A percentile compares a stretch with the other conserved stretches of the same genome.
Evolutionary conservation across 805 yeast genomes (phyloP).

Genomic region (Candida morakotiae): DNA sequence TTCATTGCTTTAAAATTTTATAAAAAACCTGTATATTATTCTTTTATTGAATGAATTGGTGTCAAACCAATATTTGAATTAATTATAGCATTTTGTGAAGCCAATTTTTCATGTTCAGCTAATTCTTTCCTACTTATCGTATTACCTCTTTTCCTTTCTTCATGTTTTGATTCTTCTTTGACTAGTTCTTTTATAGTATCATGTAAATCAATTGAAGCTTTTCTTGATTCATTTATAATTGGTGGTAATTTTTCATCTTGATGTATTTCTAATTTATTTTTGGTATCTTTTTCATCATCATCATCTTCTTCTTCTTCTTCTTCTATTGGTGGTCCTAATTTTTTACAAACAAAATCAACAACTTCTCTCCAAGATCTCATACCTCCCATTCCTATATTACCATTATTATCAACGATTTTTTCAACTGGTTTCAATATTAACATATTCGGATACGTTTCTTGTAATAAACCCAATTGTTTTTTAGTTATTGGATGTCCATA

Average conservation of each 20-base stretch:
- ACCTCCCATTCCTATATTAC: slow-evolving; percentile 27
- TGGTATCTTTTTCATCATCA: slow-evolving; percentile 12
- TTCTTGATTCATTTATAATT: slow-evolving; percentile 7
- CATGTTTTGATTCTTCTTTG: neutral
- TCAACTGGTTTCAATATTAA: slow-evolving; percentile 23
- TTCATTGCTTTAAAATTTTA: too few relatives aligned
- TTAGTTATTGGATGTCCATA: slow-evolving; percentile 24
- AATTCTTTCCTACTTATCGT: slow-evolving; percentile 12
- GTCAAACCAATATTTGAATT: slow-evolving; percentile 9
- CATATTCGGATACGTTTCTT: slow-evolving; percentile 21
- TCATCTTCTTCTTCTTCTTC: slow-evolving; percentile 17
- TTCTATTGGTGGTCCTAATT: slow-evolving; percentile 17
- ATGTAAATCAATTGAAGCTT: neutral
- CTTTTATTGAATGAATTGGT: slow-evolving; percentile 3
- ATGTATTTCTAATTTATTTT: slow-evolving; percentile 4
- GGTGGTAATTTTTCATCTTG: slow-evolving; percentile 8
- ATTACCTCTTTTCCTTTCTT: slow-evolving; percentile 7
- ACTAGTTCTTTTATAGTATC: neutral
- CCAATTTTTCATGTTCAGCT: slow-evolving; percentile 16
- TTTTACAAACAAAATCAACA: slow-evolving; percentile 19
- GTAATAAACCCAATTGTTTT: slow-evolving; percentile 16
- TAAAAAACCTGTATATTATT: neutral
- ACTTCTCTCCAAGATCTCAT: slow-evolving; percentile 26
- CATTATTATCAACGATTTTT: slow-evolving; percentile 21
- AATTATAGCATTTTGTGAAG: slow-evolving; percentile 17